phyloP scores from a whole-genome alignment of 2,329 filamentous ascomycete species.

The Tolypocladium album region DNA sequence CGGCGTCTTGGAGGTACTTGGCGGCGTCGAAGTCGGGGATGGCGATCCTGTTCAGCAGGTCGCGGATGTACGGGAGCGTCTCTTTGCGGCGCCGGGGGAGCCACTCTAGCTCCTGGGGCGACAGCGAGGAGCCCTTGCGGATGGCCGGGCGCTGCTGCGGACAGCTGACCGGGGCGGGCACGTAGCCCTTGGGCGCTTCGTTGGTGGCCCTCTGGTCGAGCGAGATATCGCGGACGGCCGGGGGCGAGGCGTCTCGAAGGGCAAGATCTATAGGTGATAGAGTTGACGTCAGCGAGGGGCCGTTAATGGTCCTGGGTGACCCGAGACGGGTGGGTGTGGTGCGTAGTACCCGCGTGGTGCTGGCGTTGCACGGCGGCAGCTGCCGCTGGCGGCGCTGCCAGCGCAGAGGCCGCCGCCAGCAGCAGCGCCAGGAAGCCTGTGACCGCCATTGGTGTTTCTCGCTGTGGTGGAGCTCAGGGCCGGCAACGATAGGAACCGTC shows the following conservation, averaged over 20 bases:
- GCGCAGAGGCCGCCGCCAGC: not conserved
- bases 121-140: constrained; percentile 50
- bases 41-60: constrained; percentile 61
- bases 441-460: not conserved
- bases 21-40: constrained; percentile 69
- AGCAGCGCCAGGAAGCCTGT: not conserved
- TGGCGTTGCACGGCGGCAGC: not conserved
- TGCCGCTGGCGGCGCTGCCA: not conserved
- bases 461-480: no score
- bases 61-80: constrained; percentile 64
- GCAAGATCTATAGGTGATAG: not conserved
- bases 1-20: constrained; percentile 47
- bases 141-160: constrained; percentile 59
- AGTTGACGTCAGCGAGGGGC: not conserved
- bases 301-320: not conserved
- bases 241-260: constrained; percentile 1
- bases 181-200: constrained; percentile 46
- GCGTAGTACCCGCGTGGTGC: not conserved
- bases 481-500: no score
- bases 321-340: not conserved
- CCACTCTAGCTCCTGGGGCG: constrained; percentile 63
- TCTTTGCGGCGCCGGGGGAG: constrained; percentile 58
- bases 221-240: constrained; percentile 3
- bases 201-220: constrained; percentile 16
- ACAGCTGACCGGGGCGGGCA: constrained; percentile 57